These are phyloP conservation scores for Claviceps capensis DNA, from an alignment of 2,329 filamentous ascomycete species.

Conservation along the genomic window DNA sequence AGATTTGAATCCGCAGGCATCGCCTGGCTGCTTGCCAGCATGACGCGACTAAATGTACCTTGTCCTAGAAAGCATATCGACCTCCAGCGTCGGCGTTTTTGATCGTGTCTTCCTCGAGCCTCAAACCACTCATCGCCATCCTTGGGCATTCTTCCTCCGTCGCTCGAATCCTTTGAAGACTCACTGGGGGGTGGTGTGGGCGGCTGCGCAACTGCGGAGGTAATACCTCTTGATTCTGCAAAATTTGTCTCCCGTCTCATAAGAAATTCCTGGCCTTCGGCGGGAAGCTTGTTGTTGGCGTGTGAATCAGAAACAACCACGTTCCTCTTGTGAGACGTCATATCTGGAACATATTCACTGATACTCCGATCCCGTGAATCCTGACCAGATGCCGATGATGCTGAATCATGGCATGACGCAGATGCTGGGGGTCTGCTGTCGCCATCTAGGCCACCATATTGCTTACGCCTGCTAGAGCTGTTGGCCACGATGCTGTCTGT, in stretches of 20 bases:
- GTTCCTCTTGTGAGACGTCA: constrained; percentile 56
- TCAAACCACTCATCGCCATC: constrained; percentile 51
- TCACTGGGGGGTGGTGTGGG: constrained; percentile 77
- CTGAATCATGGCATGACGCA: constrained; percentile 5
- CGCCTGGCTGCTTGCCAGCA: constrained; percentile 73
- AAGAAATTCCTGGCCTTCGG: constrained; percentile 29
- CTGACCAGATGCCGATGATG: constrained; percentile 10
- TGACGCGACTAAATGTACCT: constrained; percentile 90
- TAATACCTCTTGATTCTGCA: constrained; percentile 63
- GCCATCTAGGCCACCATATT: constrained; percentile 28
- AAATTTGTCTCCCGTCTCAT: constrained; percentile 68
- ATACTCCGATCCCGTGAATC: constrained; percentile 69
- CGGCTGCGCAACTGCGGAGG: constrained; percentile 41
- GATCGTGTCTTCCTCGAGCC: constrained; percentile 50
- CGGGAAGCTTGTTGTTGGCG: constrained; percentile 21
- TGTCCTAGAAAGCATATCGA: constrained; percentile 72
- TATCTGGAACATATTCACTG: constrained; percentile 75
- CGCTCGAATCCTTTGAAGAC: constrained; percentile 37
- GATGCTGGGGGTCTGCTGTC: constrained; percentile 19
- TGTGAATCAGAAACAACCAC: constrained; percentile 58
- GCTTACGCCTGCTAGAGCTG: constrained; percentile 41
- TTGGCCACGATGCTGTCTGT: constrained; percentile 26
- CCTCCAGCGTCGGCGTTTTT: constrained; percentile 64
- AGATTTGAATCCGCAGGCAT: constrained; percentile 29
- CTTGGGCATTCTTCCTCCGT: constrained; percentile 28